These are phyloP conservation scores for Cyclaneusma minus DNA, from an alignment of 2,329 filamentous ascomycete genomes.

Conservation along the genomic window DNA sequence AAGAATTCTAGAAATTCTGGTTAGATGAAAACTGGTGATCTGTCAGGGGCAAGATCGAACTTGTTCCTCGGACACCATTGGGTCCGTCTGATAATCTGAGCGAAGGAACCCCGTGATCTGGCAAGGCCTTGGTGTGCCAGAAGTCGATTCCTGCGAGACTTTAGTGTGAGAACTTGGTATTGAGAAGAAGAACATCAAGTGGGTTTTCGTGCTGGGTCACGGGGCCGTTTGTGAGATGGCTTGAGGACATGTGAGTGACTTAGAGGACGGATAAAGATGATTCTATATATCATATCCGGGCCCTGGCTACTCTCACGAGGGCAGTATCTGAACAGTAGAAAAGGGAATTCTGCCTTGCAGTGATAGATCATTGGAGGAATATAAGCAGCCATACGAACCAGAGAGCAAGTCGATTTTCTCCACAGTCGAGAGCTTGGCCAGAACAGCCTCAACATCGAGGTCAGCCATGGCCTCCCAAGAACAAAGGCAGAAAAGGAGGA, in stretches of 20 bases:
- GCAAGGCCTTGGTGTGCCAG: constrained; percentile 19
- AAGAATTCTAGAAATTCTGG: constrained; percentile 5
- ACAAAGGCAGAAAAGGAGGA: constrained; percentile 1
- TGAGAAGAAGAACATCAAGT: too few relatives aligned
- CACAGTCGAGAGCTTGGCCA: constrained; percentile 34
- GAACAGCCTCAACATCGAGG: constrained; percentile 35
- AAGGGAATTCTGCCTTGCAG: too few relatives aligned
- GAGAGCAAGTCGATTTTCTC: constrained; percentile 39
- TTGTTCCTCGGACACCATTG: constrained; percentile 19
- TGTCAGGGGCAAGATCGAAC: not conserved
- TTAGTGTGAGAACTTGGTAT: not conserved
- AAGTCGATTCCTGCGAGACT: constrained; percentile 12
- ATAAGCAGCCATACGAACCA: constrained; percentile 24
- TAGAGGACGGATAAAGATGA: too few relatives aligned
- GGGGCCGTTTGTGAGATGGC: too few relatives aligned
- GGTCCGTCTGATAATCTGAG: constrained; percentile 20
- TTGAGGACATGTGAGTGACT: too few relatives aligned
- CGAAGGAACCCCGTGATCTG: constrained; percentile 16
- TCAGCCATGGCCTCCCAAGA: constrained; percentile 25
- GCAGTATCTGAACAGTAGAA: too few relatives aligned
- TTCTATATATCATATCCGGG: too few relatives aligned
- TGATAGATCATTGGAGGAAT: too few relatives aligned
- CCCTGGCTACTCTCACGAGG: too few relatives aligned
- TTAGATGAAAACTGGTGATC: not conserved
- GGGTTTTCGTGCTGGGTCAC: too few relatives aligned